phyloP scores from a whole-genome alignment of 106 monocot species.

The Chionographis japonica region DNA sequence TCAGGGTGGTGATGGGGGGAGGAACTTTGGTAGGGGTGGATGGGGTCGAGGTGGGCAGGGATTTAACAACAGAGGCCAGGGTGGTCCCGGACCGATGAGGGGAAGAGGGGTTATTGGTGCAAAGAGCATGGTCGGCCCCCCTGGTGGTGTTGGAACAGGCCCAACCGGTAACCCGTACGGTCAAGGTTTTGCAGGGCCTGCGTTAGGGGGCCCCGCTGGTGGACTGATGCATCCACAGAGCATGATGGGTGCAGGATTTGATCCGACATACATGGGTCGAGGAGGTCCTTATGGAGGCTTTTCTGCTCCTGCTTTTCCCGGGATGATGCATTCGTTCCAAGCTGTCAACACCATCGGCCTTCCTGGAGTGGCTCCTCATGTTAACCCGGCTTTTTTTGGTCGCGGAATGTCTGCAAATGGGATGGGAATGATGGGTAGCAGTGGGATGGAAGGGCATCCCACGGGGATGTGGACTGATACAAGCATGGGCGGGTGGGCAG shows the following conservation, averaged over 20 bases:
- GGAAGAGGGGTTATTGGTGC: conserved; percentile 32
- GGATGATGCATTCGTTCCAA: conserved; percentile 58
- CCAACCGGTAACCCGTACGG: conserved; percentile 23
- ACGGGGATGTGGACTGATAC: conserved; percentile 56
- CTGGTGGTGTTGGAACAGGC: conserved; percentile 22
- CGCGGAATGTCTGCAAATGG: conserved; percentile 48
- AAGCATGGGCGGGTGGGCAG: conserved; percentile 34
- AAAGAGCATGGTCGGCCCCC: conserved; percentile 27
- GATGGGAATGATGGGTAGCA: conserved; percentile 34
- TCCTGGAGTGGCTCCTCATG: conserved; percentile 66
- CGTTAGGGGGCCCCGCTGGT: conserved; percentile 16
- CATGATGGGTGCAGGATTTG: conserved; percentile 53
- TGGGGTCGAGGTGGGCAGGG: conserved; percentile 39
- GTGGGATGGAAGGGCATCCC: conserved; percentile 36
- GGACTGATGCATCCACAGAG: conserved; percentile 50
- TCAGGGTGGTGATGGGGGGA: conserved; percentile 26
- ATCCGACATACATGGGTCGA: conserved; percentile 58
- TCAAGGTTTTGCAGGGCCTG: conserved; percentile 29
- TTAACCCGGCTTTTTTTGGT: conserved; percentile 70
- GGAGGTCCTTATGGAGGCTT: conserved; percentile 56
- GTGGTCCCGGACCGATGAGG: conserved; percentile 25
- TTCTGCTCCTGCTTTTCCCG: conserved; percentile 43
- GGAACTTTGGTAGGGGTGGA: conserved; percentile 6
- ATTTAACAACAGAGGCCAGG: conserved; percentile 31
- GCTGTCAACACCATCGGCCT: conserved; percentile 28